Base-by-base conservation (phyloP, 306 rosid species). In the Quercus mongolica region DNA sequence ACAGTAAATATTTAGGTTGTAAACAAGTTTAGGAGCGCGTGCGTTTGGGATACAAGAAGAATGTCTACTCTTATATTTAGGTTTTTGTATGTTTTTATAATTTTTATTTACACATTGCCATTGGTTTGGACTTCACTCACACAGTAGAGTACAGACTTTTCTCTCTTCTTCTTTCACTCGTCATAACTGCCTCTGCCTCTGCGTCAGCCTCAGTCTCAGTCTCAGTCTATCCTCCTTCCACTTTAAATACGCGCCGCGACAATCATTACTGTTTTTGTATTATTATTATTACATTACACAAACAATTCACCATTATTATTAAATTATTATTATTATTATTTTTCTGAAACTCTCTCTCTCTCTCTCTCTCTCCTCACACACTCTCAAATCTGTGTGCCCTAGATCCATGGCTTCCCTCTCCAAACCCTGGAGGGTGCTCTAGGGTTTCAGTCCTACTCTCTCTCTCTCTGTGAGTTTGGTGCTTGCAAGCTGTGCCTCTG, bases 331-430 rank as follows among this genome's bases (percentile, higher is more conserved):
- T 44, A 20, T 83, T 51, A 8, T 69, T 23, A 78, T 76, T 69
- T 25, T 75, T 46, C 77, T 55, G 46, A 41, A 41, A 8, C 85
- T 78, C 80, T 19, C 92, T 75, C 71, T 26, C 26, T 76, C 76
- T 83, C 83, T 69, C 86, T 79, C 86, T 75, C 85, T 80, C 79
- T 19, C 74, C 83, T 38, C 67, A 49, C 68, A 74, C 87, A 73
- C 85, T 84, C 87, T 78, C 86, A 75, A 76, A 44, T 79, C 83
- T 74, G 63, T 80, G 74, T 79, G 89, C 89, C 96, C 87, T 90
- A 92, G 98, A 94, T 94, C 97, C 97, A 85, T 85, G 91, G 79
- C 88, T 81, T 87, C 70, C 54, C 23, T 88, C 84, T 84, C 49
- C 86, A 73, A 68, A 77, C 72, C 78, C 85, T 81, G 28, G 83